Percentiles rank a stretch among this genome's conserved stretches.
Evolutionary conservation across 148 eudicot genomes (phyloP).

Genomic region (Silene latifolia): DNA sequence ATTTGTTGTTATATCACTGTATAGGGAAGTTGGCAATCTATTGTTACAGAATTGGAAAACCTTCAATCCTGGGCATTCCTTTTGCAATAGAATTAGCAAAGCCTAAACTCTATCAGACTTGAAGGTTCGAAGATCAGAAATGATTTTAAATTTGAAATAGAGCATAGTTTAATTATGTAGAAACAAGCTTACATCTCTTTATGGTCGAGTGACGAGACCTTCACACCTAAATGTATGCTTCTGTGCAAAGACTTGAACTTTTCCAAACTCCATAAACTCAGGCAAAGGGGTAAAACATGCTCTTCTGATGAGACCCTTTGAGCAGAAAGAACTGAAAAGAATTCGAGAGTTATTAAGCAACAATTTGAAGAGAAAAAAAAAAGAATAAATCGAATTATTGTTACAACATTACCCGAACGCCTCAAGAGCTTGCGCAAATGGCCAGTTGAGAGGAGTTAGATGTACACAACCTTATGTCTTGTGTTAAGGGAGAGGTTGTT

Average conservation of each 20-base stretch:
- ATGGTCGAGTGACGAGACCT: conserved; percentile 63
- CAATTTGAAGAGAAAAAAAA: neutral
- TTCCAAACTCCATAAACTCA: conserved; percentile 54
- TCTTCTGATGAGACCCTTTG: conserved; percentile 66
- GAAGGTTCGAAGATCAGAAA: neutral
- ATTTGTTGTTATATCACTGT: neutral
- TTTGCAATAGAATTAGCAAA: neutral
- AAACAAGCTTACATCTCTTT: conserved; percentile 57
- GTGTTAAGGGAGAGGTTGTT: neutral
- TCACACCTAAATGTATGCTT: conserved; percentile 57
- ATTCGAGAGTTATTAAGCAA: conserved; percentile 14
- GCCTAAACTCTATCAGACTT: neutral
- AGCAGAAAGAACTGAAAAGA: conserved; percentile 61
- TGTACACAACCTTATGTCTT: neutral
- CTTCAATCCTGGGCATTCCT: neutral
- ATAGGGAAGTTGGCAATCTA: neutral
- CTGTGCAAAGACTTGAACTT: conserved; percentile 36
- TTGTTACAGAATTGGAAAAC: neutral
- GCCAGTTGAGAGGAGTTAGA: neutral
- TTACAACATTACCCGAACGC: no score
- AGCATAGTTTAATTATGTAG: neutral
- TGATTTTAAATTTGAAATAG: neutral
- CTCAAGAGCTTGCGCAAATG: neutral
- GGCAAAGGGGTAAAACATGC: conserved; percentile 80
- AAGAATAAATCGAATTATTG: no score